Percentiles rank a stretch among this genome's conserved stretches.
Conservation (phyloP, 495 filamentous ascomycete species). For the Talaromyces proteolyticus region DNA sequence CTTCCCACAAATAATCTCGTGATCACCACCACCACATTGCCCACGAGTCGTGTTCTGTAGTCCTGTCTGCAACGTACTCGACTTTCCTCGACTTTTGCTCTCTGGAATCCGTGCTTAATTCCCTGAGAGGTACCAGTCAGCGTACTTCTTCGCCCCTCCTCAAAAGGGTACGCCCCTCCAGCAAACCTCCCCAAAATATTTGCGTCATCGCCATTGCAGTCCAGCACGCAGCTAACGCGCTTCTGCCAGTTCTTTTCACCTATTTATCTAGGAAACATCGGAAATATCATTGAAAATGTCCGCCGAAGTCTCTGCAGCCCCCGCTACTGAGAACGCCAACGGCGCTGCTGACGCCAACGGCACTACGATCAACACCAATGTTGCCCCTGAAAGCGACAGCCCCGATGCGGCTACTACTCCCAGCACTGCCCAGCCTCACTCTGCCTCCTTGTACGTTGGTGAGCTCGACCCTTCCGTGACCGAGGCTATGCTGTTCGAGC, state of each 20-base stretch:
- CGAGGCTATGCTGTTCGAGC: conserved; percentile 99
- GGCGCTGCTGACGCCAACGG: conserved; percentile 33
- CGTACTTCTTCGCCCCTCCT: background rate
- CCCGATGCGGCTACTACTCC: conserved; percentile 67
- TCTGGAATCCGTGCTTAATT: too few species aligned
- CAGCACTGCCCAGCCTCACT: conserved; percentile 73
- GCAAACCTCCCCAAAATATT: background rate
- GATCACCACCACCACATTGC: conserved; percentile 1
- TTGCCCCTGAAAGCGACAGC: conserved; percentile 30
- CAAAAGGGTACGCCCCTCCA: background rate
- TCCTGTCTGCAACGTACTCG: background rate
- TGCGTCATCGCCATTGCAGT: background rate
- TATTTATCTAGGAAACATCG: conserved; percentile 2
- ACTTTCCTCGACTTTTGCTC: background rate
- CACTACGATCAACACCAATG: conserved; percentile 25
- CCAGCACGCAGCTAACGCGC: background rate
- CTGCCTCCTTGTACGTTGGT: conserved; percentile 97
- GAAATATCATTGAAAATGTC: conserved; percentile 34
- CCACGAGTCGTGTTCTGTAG: background rate
- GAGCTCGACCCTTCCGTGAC: conserved; percentile 97
- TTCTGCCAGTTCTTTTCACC: background rate
- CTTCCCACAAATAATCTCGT: conserved; percentile 6
- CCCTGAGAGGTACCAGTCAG: too few species aligned
- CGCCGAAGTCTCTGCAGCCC: conserved; percentile 37
- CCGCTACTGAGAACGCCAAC: conserved; percentile 36